Evolutionary conservation across 2,329 filamentous ascomycete genomes (phyloP), one percentile per base, ranked within the genome.

Genomic region (Pseudogymnoascus sp.): DNA sequence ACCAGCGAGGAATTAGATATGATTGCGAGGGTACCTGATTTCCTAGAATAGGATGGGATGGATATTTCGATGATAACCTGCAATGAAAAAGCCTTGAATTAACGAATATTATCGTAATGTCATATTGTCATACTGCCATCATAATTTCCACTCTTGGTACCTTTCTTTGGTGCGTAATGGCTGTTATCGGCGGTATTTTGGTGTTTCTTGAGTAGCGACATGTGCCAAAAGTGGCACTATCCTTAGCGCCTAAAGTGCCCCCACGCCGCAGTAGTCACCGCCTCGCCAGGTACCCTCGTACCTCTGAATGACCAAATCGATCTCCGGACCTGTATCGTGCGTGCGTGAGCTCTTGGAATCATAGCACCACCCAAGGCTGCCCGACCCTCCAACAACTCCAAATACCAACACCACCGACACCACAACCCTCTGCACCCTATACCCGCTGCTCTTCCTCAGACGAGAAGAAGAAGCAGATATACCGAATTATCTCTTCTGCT

Each of bases 301-400:
- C 46, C 46, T 53, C 46, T 53, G 46, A 53, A 53, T 53, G 46
- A 53, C 46, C 46, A 53, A 53, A 53, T 53, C 46, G 26, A 53
- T 53, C 26, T 53, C 46, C 46, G 10, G 46, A 31, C 46, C 46
- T 53, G 46, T 31, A 31, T 53, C 46, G 46, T 31, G 46, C 9
- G 46, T 31, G 15, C 26, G 46, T 53, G 26, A 53, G 46, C 46
- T 53, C 26, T 23, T 44, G 46, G 46, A 53, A 53, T 53, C 46
- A 31, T 53, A 53, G 46, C 26, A 53, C 46, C 46, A 53, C 26
- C 46, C 46, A 53, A 53, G 46, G 46, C 46, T 26, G 46, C 46
- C 46, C n/a, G 31, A 53, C 46, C 46, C 7, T 53, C 26, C n/a
- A 17, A 53, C 46, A 31, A 31, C 46, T 31, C 46, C 23, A 31